Percentiles rank a stretch among this genome's conserved stretches.
Conservation (phyloP, 192 early-diverging fungal species). For the Pilobolus umbonatus region DNA sequence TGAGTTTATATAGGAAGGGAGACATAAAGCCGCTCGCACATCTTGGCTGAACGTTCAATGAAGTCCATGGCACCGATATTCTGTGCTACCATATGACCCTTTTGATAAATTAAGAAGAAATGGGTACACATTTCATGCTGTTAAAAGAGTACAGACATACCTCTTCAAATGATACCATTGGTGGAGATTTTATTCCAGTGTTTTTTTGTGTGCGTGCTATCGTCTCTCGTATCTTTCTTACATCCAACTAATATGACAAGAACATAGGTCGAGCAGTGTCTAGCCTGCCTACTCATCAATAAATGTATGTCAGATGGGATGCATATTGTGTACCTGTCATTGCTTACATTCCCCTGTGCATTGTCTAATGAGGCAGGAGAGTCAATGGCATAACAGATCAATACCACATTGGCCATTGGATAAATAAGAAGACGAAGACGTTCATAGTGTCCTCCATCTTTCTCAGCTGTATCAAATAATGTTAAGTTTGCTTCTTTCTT, state of each 20-base stretch:
- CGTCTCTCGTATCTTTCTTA: conserved; percentile 86
- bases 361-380: conserved; percentile 79
- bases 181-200: conserved; percentile 64
- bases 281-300: conserved; percentile 75
- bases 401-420: conserved; percentile 84
- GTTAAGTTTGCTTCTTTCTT: conserved; percentile 83
- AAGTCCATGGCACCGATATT: conserved; percentile 77
- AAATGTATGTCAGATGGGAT: background rate
- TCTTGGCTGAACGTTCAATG: conserved; percentile 80
- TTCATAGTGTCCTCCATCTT: conserved; percentile 93
- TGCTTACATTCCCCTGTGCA: conserved; percentile 55
- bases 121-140: background rate
- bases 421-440: conserved; percentile 88
- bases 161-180: conserved; percentile 68
- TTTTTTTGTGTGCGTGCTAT: conserved; percentile 68
- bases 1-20: no score
- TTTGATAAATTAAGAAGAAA: no score
- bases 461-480: conserved; percentile 89
- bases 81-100: conserved; percentile 64
- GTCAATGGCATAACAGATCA: conserved; percentile 90
- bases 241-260: conserved; percentile 82
- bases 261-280: conserved; percentile 76
- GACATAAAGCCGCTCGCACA: conserved; percentile 71
- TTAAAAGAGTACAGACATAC: conserved; percentile 29
- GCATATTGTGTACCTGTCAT: background rate